Evolutionary conservation across 495 filamentous ascomycete species (phyloP).

Genomic region (Rhypophila decipiens): DNA sequence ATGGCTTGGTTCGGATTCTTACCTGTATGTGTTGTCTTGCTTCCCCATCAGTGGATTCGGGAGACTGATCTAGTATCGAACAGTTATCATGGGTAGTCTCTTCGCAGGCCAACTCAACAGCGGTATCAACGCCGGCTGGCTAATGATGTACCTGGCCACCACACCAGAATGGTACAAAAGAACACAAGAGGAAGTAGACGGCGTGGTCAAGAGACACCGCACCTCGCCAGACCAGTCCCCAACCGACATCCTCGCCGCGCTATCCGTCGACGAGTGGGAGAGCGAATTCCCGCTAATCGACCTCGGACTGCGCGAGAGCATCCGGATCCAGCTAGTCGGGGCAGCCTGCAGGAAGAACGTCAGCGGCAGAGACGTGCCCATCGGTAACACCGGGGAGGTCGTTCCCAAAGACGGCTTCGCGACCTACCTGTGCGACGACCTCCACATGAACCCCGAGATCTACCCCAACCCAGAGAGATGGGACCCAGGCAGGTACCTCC

Average conservation of each 20-base stretch:
- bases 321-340: constrained; percentile 31
- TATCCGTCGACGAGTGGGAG: constrained; percentile 42
- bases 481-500: constrained; percentile 39
- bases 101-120: constrained; percentile 34
- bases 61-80: background rate
- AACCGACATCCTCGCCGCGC: constrained; percentile 27
- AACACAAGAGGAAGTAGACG: constrained; percentile 33
- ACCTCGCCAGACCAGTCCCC: constrained; percentile 23
- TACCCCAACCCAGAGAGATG: constrained; percentile 37
- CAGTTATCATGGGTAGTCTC: constrained; percentile 30
- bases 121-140: constrained; percentile 38
- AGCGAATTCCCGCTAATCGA: constrained; percentile 38
- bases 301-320: constrained; percentile 37
- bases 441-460: constrained; percentile 35
- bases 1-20: constrained; percentile 17
- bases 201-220: constrained; percentile 28
- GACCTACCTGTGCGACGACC: constrained; percentile 16
- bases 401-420: constrained; percentile 36
- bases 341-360: constrained; percentile 31
- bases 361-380: constrained; percentile 27
- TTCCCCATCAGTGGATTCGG: background rate
- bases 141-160: constrained; percentile 32
- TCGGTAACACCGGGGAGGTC: constrained; percentile 33
- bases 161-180: constrained; percentile 34
- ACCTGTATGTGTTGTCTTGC: constrained; percentile 5